phyloP scores from a whole-genome alignment of 2,329 filamentous ascomycete species.

The Botryotinia calthae region DNA sequence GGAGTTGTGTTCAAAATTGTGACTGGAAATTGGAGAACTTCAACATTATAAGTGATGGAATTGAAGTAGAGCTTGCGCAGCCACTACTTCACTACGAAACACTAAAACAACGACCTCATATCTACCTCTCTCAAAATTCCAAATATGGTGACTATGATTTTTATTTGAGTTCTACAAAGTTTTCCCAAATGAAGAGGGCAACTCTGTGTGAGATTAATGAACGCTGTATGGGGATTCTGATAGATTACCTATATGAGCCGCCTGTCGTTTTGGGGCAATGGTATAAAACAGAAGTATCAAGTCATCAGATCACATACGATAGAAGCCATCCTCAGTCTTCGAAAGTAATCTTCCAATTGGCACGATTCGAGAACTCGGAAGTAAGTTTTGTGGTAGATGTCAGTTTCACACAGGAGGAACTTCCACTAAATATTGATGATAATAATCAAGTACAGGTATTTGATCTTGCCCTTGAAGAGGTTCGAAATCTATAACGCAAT shows the following conservation, averaged over 20 bases:
- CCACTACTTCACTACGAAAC: background rate
- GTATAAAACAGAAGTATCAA: background rate
- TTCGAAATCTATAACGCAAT: background rate
- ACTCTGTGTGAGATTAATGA: background rate
- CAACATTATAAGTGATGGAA: background rate
- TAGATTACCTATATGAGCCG: background rate
- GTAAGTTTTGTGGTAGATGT: background rate
- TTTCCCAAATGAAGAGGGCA: background rate
- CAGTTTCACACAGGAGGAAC: background rate
- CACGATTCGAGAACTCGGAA: background rate
- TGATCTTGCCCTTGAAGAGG: background rate
- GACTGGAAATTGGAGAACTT: background rate
- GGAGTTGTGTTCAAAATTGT: background rate
- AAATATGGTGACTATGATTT: background rate
- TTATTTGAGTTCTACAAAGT: background rate
- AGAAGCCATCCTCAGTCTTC: background rate
- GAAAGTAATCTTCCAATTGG: background rate
- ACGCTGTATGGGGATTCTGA: background rate
- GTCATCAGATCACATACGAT: background rate
- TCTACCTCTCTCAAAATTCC: background rate
- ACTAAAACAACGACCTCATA: background rate
- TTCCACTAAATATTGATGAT: background rate
- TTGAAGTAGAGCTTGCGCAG: background rate
- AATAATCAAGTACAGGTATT: background rate
- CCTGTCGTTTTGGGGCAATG: background rate